phyloP scores from a whole-genome alignment of 1,284 basidiomycete genomes.

The Cryptococcus sp. region DNA sequence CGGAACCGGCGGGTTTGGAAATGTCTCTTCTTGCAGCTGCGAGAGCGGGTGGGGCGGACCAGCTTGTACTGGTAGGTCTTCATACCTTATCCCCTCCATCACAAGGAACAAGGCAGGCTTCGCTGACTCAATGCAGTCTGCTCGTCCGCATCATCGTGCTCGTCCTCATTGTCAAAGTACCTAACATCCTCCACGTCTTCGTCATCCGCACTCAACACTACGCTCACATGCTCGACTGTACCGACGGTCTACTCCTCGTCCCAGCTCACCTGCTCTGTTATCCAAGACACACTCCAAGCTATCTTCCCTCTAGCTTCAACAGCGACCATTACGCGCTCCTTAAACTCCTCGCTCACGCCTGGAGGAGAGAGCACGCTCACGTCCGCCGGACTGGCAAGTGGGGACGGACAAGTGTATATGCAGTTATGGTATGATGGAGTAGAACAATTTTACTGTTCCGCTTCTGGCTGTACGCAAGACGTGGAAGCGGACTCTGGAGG shows the following conservation, averaged over 20 bases:
- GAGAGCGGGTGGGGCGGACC: constrained; percentile 70
- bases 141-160: constrained; percentile 23
- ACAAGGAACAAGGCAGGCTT: background rate
- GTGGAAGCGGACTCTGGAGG: constrained; percentile 30
- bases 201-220: constrained; percentile 22
- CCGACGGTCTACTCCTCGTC: constrained; percentile 36
- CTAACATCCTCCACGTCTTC: constrained; percentile 6
- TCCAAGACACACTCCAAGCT: constrained; percentile 76
- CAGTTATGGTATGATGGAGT: constrained; percentile 80
- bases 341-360: constrained; percentile 68
- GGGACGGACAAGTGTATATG: constrained; percentile 62
- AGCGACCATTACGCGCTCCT: constrained; percentile 73
- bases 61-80: constrained; percentile 65
- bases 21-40: constrained; percentile 71
- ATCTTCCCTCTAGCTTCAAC: constrained; percentile 68
- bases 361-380: constrained; percentile 39
- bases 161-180: constrained; percentile 20
- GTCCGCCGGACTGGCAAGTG: constrained; percentile 53
- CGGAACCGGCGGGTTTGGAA: constrained; percentile 58
- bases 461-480: constrained; percentile 67
- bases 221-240: constrained; percentile 30
- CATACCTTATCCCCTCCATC: too few species aligned
- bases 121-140: constrained; percentile 28
- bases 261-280: constrained; percentile 42
- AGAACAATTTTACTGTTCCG: constrained; percentile 75